Evolutionary conservation across 2,329 filamentous ascomycete genomes (phyloP), one percentile per base, ranked within the genome.

Genomic region (Cordyceps javanica): DNA sequence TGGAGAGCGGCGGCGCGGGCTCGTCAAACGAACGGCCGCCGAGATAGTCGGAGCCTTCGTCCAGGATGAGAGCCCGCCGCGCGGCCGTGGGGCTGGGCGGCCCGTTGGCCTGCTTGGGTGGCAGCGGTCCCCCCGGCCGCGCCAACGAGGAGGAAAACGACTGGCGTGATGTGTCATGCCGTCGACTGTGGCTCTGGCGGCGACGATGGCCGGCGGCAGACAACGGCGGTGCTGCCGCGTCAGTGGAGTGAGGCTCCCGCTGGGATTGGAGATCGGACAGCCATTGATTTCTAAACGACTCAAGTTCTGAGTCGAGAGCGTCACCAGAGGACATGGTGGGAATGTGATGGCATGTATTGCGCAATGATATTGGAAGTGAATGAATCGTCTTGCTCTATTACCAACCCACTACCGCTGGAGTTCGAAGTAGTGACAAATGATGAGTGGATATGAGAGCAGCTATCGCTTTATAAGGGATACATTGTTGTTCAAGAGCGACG

Each of bases 231-330:
- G 46, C 23, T 36, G 19, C 41, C 9, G 42, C 16, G 10, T n/a
- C 34, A 34, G 23, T 14, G 9, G 45, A 21, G 2, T 2, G 14
- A 11, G 38, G 46, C 8, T 10, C 55, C 4, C 52, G 57, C 41
- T 60, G 77, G 1, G 73, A 70, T 57, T 77, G 68, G n/a, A 95
- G 88, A 69, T 97, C 92, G 64, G 90, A 87, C 59, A 85, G 85
- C 92, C 92, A 97, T 78, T 91, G 81, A 66, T 83, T 81, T 65
- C 92, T 86, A 73, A 97, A 97, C 50, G 82, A 86, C 71, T 96
- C 90, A 61, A 97, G 82, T 71, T 96, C 91, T 48, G 86, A 79
- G 68, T 82, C 82, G 41, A 79, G 72, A 16, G 58, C 51, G 19
- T 54, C 41, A 53, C 36, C 45, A 14, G 64, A 49, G 7, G 61